These are phyloP conservation scores for Geoglossum glabrum DNA, from an alignment of 495 filamentous ascomycete genomes.

Conservation along the genomic window DNA sequence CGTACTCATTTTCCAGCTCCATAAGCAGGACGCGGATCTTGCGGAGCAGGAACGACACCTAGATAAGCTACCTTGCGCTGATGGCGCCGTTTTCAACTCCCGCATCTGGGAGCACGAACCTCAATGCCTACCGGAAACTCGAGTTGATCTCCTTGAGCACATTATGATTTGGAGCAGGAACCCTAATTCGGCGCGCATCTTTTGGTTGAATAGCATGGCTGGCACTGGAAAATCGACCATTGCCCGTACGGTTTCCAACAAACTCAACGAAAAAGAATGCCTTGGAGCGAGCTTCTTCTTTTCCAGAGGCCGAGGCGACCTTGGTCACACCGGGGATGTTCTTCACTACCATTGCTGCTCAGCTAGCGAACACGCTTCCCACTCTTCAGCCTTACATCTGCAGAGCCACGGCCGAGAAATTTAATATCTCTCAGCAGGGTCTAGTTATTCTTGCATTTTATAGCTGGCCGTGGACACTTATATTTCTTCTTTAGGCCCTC, in stretches of 20 bases:
- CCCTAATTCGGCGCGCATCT: background rate
- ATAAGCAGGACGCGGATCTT: background rate
- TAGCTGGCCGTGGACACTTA: background rate
- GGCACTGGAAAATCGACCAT: background rate
- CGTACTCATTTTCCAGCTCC: background rate
- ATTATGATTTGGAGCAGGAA: background rate
- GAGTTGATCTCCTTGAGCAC: background rate
- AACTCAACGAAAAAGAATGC: background rate
- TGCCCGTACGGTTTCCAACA: background rate
- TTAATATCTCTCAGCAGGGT: slow-evolving; percentile 2
- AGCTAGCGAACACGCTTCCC: background rate
- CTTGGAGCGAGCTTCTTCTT: background rate
- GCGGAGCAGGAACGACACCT: no score
- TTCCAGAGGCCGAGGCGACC: background rate
- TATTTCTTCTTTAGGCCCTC: background rate
- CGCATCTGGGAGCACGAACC: background rate
- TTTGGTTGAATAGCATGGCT: background rate
- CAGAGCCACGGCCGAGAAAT: slow-evolving; percentile 3
- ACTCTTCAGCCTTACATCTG: slow-evolving; percentile 1
- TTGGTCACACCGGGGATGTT: slow-evolving; percentile 9
- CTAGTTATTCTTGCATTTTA: background rate
- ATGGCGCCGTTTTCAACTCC: background rate
- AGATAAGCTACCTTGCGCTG: background rate
- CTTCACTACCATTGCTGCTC: slow-evolving; percentile 3
- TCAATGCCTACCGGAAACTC: background rate